These are phyloP conservation scores for Tricladium varicosporioides DNA, from an alignment of 2,329 filamentous ascomycete genomes.

Conservation along the genomic window DNA sequence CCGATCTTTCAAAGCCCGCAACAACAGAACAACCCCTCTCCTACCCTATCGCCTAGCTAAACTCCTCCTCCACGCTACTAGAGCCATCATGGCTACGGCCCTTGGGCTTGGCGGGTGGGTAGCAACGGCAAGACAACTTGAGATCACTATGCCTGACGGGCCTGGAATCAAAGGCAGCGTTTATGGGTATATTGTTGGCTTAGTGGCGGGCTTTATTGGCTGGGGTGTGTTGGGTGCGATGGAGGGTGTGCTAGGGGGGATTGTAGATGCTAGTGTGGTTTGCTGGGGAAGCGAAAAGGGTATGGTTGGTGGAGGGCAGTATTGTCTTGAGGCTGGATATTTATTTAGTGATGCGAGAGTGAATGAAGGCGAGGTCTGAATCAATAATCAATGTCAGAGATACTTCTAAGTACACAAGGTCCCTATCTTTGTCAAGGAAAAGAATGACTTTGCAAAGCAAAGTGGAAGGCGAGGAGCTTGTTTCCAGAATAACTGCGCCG, in stretches of 20 bases:
- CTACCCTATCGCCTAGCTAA: slow-evolving; percentile 89
- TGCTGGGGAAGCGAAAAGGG: slow-evolving; percentile 91
- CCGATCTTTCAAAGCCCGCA: slow-evolving; percentile 45
- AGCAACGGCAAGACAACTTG: slow-evolving; percentile 77
- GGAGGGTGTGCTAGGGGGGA: slow-evolving; percentile 82
- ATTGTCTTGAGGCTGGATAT: slow-evolving; percentile 88
- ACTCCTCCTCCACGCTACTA: slow-evolving; percentile 83
- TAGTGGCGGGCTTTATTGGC: slow-evolving; percentile 91
- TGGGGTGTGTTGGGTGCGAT: slow-evolving; percentile 91
- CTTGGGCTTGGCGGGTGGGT: slow-evolving; percentile 98
- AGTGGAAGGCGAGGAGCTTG: too few species aligned
- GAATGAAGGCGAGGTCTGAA: not conserved
- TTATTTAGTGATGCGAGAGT: slow-evolving; percentile 70
- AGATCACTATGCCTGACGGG: slow-evolving; percentile 52
- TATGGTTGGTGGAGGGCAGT: slow-evolving; percentile 67
- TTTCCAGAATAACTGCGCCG: too few species aligned
- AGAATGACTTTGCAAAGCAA: too few species aligned
- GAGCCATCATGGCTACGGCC: slow-evolving; percentile 85
- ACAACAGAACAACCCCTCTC: slow-evolving; percentile 52
- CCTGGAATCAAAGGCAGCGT: slow-evolving; percentile 69
- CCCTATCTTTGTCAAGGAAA: too few species aligned
- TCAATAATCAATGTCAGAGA: too few species aligned
- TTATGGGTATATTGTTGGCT: slow-evolving; percentile 90
- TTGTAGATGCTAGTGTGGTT: slow-evolving; percentile 83
- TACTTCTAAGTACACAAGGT: too few species aligned